Percentiles rank a stretch among this genome's conserved stretches.
These are phyloP conservation scores for Pseudogymnoascus sp. DNA, from an alignment of 2,329 filamentous ascomycete genomes.

Conservation along the genomic window DNA sequence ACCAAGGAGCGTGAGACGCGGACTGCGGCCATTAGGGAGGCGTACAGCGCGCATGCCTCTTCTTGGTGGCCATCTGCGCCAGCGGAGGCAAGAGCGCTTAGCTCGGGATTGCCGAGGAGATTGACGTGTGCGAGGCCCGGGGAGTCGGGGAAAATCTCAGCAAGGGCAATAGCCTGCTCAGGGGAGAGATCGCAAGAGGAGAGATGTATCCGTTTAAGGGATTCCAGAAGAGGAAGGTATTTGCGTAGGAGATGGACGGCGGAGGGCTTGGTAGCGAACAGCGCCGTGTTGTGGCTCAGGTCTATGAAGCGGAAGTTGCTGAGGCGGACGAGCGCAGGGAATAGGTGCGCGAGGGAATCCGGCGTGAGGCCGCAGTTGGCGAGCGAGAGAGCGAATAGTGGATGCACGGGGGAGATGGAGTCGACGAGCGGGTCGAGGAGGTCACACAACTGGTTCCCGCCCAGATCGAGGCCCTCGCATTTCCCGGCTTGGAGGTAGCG, in stretches of 20 bases:
- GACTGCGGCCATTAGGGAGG: constrained; percentile 80
- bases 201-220: constrained; percentile 77
- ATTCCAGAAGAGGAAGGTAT: constrained; percentile 69
- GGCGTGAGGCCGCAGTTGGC: constrained; percentile 77
- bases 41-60: constrained; percentile 88
- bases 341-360: constrained; percentile 60
- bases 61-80: constrained; percentile 75
- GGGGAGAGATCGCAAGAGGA: constrained; percentile 75
- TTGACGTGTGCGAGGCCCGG: constrained; percentile 76
- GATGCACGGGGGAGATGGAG: constrained; percentile 42
- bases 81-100: constrained; percentile 64
- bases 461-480: constrained; percentile 83
- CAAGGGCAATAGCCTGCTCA: constrained; percentile 82
- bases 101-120: constrained; percentile 69
- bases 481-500: constrained; percentile 66
- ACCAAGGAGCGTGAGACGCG: constrained; percentile 76
- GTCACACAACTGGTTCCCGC: constrained; percentile 65
- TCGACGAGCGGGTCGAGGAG: constrained; percentile 46
- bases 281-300: constrained; percentile 75
- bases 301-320: constrained; percentile 79
- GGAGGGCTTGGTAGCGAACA: constrained; percentile 69
- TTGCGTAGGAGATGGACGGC: constrained; percentile 65
- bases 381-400: constrained; percentile 74
- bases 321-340: constrained; percentile 64
- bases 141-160: constrained; percentile 82